A percentile compares a stretch with the other conserved stretches of the same genome.
These are phyloP conservation scores for Lactarius psammicola DNA, from an alignment of 768 basidiomycete species.

Conservation along the genomic window DNA sequence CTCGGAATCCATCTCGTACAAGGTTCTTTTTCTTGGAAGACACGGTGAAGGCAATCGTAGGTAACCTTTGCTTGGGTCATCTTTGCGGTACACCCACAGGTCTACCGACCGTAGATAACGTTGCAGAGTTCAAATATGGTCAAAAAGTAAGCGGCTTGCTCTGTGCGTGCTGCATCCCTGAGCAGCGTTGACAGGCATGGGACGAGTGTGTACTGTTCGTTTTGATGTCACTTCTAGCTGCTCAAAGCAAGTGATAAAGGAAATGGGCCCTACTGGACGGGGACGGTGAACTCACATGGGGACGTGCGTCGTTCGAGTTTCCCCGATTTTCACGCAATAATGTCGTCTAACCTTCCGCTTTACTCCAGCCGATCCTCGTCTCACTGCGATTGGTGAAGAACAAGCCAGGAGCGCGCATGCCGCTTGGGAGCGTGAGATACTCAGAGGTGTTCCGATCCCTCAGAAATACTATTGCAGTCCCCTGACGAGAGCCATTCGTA, in stretches of 20 bases:
- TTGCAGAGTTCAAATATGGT: conserved; percentile 24
- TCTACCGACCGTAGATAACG: conserved; percentile 19
- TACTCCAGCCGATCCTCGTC: conserved; percentile 27
- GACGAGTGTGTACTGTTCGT: conserved; percentile 15
- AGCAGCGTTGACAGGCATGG: conserved; percentile 22
- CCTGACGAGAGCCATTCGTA: conserved; percentile 24
- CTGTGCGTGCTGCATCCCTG: not conserved
- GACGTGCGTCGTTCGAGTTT: conserved; percentile 20
- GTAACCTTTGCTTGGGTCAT: not conserved
- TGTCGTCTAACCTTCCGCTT: not conserved
- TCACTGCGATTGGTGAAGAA: conserved; percentile 27
- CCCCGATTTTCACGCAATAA: too few species aligned
- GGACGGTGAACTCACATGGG: conserved; percentile 26
- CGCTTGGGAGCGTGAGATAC: conserved; percentile 26
- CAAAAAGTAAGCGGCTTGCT: conserved; percentile 10
- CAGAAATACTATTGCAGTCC: conserved; percentile 26
- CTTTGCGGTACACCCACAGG: not conserved
- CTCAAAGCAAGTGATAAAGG: conserved; percentile 7
- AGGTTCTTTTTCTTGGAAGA: conserved; percentile 22
- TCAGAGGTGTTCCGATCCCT: conserved; percentile 20
- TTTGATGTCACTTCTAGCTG: not conserved
- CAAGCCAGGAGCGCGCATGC: conserved; percentile 24
- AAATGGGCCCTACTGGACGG: conserved; percentile 26
- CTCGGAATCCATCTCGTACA: conserved; percentile 15
- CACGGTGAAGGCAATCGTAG: conserved; percentile 21